Evolutionary conservation across 257 asterid genomes (phyloP), one percentile per base, ranked within the genome.

Genomic region (Lycium ferocissimum): DNA sequence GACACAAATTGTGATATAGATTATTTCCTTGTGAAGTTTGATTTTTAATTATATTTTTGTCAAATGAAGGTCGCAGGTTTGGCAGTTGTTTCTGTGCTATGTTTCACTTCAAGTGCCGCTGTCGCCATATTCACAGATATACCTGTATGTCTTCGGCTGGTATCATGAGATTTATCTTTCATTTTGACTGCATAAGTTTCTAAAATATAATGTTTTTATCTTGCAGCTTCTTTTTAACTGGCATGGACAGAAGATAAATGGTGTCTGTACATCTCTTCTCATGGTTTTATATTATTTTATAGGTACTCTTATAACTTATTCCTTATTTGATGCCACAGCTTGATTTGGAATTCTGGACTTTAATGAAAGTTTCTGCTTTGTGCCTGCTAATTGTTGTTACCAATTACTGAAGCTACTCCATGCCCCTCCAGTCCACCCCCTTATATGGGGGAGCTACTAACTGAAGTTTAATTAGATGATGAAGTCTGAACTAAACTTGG

Each of bases 51-150:
- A 8, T 49, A 53, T 84, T 20, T 7, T n/a, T 84, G 54, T 67
- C 75, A 84, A 57, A 75, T 88, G 84, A 89, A 96, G 99, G 98
- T 96, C 84, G 94, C 98, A 59, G 94, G 98, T 45, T 86, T 96
- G 95, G 98, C 98, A 72, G 87, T 90, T 87, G 98, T 95, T 49
- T 95, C 95, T 63, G 92, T 96, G n/a, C n/a, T 94, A 80, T 88
- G 98, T 88, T 96, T 95, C 87, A 90, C 97, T 61, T 89, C 94
- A 75, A 94, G 95, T 92, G 97, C 98, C 45, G 49, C 87, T 17
- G 87, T 95, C 59, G 96, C 97, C 54, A 86, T 96, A 63, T 86
- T 88, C 78, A 92, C 98, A 45, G 88, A 93, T 72, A 92, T 93
- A 83, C 98, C 99, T 14, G 99, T 96, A 92, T 83, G 95, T 90